phyloP scores from a whole-genome alignment of 2,329 filamentous ascomycete species.

The Fusarium sp. region DNA sequence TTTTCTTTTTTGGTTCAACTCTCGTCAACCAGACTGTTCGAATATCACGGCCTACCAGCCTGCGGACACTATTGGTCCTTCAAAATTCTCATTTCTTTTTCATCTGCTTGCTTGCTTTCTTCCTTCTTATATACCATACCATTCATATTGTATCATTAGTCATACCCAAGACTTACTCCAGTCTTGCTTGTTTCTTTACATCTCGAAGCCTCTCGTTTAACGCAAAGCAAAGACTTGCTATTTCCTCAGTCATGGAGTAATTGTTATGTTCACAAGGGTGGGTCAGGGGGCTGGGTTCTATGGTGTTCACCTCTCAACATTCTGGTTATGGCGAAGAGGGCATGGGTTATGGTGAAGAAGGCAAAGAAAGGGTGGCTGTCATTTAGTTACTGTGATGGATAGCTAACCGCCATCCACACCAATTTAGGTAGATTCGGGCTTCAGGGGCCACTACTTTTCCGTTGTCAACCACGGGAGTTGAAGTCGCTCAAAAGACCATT shows the following conservation, averaged over 20 bases:
- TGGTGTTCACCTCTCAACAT: conserved; percentile 13
- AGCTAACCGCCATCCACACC: background rate
- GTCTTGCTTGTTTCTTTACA: conserved; percentile 24
- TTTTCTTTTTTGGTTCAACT: conserved; percentile 21
- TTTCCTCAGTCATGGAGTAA: conserved; percentile 25
- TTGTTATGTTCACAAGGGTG: conserved; percentile 32
- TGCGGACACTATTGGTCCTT: background rate
- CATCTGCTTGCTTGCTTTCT: background rate
- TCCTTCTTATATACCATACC: conserved; percentile 35
- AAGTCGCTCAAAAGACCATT: conserved; percentile 7
- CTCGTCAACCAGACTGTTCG: background rate
- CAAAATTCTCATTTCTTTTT: conserved; percentile 2
- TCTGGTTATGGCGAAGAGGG: conserved; percentile 9
- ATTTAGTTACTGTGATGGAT: conserved; percentile 6
- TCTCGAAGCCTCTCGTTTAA: conserved; percentile 21
- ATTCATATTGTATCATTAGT: conserved; percentile 45
- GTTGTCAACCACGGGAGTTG: background rate
- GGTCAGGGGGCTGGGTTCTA: conserved; percentile 10
- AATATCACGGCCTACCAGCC: background rate
- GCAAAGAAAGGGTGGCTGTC: background rate
- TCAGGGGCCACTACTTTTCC: conserved; percentile 2
- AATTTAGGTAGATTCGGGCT: conserved; percentile 20
- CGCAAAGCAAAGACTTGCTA: conserved; percentile 13
- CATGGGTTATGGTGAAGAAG: background rate
- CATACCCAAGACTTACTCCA: conserved; percentile 20